Conservation (phyloP, 163 green algal genomes). For the Chlorella variabilis region DNA sequence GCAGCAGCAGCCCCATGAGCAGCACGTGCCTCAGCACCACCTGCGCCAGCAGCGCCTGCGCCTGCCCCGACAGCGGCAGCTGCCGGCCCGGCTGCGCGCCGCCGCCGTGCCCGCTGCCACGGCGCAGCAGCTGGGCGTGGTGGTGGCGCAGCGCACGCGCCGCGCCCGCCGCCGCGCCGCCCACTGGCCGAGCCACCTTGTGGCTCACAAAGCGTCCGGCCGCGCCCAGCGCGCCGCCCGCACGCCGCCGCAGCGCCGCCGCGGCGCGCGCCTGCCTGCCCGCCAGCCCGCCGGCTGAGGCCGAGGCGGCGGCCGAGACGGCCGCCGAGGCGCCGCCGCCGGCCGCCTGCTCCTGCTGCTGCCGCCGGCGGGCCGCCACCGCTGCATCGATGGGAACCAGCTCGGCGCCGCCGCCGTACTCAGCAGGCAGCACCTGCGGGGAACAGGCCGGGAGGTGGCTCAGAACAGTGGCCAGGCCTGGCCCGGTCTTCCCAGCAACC, state of each 20-base stretch:
- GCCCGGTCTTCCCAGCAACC: too few species aligned
- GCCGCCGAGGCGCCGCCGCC: background rate
- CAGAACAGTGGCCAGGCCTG: too few species aligned
- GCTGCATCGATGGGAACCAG: slow-evolving; percentile 47
- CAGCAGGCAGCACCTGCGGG: slow-evolving; percentile 49
- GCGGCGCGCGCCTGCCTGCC: background rate
- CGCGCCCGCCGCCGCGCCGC: background rate
- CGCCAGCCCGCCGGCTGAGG: background rate
- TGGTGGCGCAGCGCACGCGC: background rate
- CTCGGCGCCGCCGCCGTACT: slow-evolving; percentile 52
- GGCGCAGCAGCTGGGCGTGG: background rate
- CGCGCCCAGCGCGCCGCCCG: background rate
- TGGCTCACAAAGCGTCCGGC: slow-evolving; percentile 1
- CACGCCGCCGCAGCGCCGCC: background rate
- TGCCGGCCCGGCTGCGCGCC: background rate
- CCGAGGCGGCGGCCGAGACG: background rate
- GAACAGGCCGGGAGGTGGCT: background rate
- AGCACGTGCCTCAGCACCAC: slow-evolving; percentile 31
- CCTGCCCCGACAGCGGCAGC: background rate
- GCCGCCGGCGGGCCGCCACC: slow-evolving; percentile 10
- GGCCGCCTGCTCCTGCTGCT: background rate
- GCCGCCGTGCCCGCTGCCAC: background rate
- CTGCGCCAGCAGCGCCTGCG: slow-evolving; percentile 12
- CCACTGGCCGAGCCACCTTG: slow-evolving; percentile 1
- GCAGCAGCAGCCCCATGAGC: slow-evolving; percentile 34